Conservation (phyloP, 352 stramenopile species). For the Halophytophthora polymorphica region DNA sequence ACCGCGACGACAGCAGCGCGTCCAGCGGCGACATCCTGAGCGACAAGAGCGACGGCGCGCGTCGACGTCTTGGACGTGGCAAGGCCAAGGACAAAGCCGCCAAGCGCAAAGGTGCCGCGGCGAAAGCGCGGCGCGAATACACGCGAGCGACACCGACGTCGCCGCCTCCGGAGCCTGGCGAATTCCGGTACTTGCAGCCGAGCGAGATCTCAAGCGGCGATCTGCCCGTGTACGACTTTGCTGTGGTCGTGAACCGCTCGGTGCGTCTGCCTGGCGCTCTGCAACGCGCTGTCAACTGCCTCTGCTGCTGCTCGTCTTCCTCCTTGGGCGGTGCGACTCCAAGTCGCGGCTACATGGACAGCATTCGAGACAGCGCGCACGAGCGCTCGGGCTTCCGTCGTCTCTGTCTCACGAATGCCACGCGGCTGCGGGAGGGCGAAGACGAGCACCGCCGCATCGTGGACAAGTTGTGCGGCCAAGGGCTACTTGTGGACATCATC, state of each 20-base stretch:
- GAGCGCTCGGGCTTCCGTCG: constrained; percentile 60
- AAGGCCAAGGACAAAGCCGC: constrained; percentile 9
- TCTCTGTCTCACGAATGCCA: constrained; percentile 54
- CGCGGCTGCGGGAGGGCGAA: constrained; percentile 59
- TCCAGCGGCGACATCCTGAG: constrained; percentile 12
- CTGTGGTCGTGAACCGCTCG: constrained; percentile 73
- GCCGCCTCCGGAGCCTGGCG: constrained; percentile 21
- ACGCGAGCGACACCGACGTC: constrained; percentile 21
- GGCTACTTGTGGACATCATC: constrained; percentile 79
- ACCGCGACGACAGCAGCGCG: constrained; percentile 17
- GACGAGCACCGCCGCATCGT: constrained; percentile 81
- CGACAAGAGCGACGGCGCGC: constrained; percentile 7
- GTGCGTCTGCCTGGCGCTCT: constrained; percentile 42
- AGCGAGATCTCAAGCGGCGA: constrained; percentile 67
- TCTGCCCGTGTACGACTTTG: constrained; percentile 72
- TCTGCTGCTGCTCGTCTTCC: constrained; percentile 35
- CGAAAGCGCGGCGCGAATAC: constrained; percentile 15
- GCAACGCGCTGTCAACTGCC: constrained; percentile 15
- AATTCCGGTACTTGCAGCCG: constrained; percentile 80
- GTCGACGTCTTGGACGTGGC: constrained; percentile 7
- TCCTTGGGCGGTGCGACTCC: constrained; percentile 8
- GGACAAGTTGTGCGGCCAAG: constrained; percentile 68
- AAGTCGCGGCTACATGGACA: constrained; percentile 20
- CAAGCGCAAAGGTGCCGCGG: constrained; percentile 10
- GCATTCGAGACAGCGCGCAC: constrained; percentile 27